phyloP scores from a whole-genome alignment of 2,329 filamentous ascomycete species.

The Colletotrichum noveboracense region DNA sequence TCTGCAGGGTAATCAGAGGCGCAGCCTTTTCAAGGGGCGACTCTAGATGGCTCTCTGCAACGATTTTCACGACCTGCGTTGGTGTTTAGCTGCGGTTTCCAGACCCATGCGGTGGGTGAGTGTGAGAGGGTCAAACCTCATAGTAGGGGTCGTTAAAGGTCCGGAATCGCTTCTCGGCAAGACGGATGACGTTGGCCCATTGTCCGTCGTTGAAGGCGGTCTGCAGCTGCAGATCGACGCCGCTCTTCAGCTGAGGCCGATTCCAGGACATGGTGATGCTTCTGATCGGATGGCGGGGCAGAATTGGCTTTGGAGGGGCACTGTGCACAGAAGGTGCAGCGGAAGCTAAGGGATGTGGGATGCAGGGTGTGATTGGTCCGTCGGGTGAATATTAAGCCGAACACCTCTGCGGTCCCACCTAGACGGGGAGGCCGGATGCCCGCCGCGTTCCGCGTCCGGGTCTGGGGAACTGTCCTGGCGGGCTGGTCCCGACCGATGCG shows the following conservation, averaged over 20 bases:
- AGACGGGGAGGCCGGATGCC: no score
- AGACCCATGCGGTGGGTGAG: neutral
- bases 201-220: slow-evolving; percentile 59
- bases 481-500: neutral
- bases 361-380: neutral
- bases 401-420: neutral
- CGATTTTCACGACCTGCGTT: slow-evolving; percentile 49
- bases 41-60: slow-evolving; percentile 58
- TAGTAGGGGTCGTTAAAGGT: slow-evolving; percentile 60
- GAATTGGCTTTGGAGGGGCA: slow-evolving; percentile 21
- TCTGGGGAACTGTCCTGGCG: neutral
- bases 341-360: neutral
- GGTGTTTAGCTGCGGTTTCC: neutral
- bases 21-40: slow-evolving; percentile 50
- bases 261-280: slow-evolving; percentile 23
- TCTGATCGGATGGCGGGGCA: slow-evolving; percentile 28
- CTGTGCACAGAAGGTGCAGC: slow-evolving; percentile 10
- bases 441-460: neutral
- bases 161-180: slow-evolving; percentile 57
- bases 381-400: neutral
- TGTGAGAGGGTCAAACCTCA: slow-evolving; percentile 44
- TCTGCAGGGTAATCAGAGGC: slow-evolving; percentile 48
- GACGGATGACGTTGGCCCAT: slow-evolving; percentile 55
- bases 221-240: slow-evolving; percentile 60
- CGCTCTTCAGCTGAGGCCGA: slow-evolving; percentile 49